Evolutionary conservation across 257 asterid genomes (phyloP), one percentile per base, ranked within the genome.

Genomic region (Nicotiana obtusifolia): DNA sequence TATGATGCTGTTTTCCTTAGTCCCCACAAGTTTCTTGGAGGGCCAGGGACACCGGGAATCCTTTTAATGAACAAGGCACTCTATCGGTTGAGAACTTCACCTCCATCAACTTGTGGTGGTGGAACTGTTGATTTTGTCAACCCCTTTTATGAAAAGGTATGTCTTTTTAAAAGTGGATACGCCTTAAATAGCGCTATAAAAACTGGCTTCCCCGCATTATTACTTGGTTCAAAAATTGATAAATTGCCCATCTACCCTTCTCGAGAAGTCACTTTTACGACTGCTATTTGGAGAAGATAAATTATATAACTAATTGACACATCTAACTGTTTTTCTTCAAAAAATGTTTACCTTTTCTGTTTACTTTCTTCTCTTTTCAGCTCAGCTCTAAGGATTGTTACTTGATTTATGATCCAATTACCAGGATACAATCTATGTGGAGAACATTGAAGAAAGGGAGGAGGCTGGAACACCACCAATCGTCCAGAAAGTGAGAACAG

Each of bases 391-490:
- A 69, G 44, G 57, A 69, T 20, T 37, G 24, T 71, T 71, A 57
- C 24, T 22, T 47, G 61, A 15, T 47, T 0, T 47, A 24, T 0
- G 24, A 47, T 24, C 24, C 15, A 71, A 71, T 1, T 14, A 47
- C 4, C 86, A 92, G 95, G 95, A 92, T 81, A 93, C 97, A 1
- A 28, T 93, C 9, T 91, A 93, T 47, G 57, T 83, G 17, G 88
- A 90, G 57, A 78, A 83, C 65, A 86, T 93, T 69, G 95, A 92
- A 80, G 94, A 92, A 80, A 88, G 97, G 80, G 97, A 93, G 76
- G 97, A 92, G 31, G 97, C 95, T 0, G 97, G 97, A 82, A 93
- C 94, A 16, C 97, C 97, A 30, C 86, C 85, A 66, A 91, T 89
- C 65, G 88, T 89, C 62, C 93, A 87, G 85, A 92, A 88, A 88